A percentile compares a stretch with the other conserved stretches of the same genome.
phyloP scores from a whole-genome alignment of 768 basidiomycete genomes.

The Mycena albidolilacea region DNA sequence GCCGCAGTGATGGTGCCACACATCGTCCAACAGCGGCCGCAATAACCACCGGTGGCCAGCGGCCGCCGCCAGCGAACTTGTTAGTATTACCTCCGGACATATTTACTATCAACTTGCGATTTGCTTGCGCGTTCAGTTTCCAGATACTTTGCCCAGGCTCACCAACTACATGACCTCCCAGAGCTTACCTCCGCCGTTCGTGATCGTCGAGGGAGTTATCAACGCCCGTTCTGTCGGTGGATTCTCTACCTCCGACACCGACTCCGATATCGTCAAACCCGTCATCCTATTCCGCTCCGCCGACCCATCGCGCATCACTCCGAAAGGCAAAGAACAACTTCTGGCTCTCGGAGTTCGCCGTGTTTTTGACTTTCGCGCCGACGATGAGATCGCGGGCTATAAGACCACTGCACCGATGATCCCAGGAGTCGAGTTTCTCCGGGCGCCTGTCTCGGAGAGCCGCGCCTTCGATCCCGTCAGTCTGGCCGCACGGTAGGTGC shows the following conservation, averaged over 20 bases:
- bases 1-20: too few species aligned
- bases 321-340: constrained; percentile 53
- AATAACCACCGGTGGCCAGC: too few species aligned
- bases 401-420: constrained; percentile 48
- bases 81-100: too few species aligned
- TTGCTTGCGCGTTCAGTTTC: too few species aligned
- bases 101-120: too few species aligned
- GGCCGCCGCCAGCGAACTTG: too few species aligned
- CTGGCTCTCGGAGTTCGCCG: constrained; percentile 52
- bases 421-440: constrained; percentile 50
- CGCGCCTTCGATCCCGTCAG: constrained; percentile 49
- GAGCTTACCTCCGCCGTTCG: constrained; percentile 51
- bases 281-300: constrained; percentile 57
- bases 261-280: constrained; percentile 45
- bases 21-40: too few species aligned
- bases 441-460: constrained; percentile 45
- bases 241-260: constrained; percentile 31
- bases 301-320: constrained; percentile 54
- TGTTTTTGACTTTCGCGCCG: constrained; percentile 60
- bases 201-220: constrained; percentile 57
- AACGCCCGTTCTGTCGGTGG: constrained; percentile 56
- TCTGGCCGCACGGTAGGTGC: constrained; percentile 41
- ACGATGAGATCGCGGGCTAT: constrained; percentile 53
- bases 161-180: not conserved
- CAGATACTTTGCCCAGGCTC: too few species aligned